phyloP scores from a whole-genome alignment of 2,329 filamentous ascomycete genomes.

The Phyllosticta ampelicida region DNA sequence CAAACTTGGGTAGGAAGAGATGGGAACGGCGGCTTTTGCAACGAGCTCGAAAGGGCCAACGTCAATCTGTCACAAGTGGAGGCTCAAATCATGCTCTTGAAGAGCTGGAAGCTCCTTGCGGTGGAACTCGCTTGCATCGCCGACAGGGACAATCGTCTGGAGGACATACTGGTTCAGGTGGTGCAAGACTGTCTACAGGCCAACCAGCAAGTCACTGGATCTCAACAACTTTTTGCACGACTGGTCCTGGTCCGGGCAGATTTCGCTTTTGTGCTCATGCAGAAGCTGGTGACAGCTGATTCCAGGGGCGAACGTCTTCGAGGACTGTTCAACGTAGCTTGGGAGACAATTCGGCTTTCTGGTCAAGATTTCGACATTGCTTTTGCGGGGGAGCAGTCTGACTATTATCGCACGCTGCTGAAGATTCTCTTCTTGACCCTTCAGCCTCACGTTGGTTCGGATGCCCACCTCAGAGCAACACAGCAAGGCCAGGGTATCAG shows the following conservation, averaged over 20 bases:
- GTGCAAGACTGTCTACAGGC: conserved; percentile 67
- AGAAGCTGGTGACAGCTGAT: conserved; percentile 56
- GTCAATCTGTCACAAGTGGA: conserved; percentile 85
- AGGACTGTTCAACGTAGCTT: conserved; percentile 45
- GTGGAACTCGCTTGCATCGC: conserved; percentile 67
- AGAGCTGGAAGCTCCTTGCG: conserved; percentile 80
- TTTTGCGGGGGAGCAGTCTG: conserved; percentile 44
- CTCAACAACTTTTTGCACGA: conserved; percentile 71
- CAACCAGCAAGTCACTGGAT: conserved; percentile 61
- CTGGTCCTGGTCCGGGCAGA: conserved; percentile 68
- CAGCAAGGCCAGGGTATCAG: conserved; percentile 12
- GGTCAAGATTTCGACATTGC: conserved; percentile 50
- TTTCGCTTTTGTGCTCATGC: conserved; percentile 70
- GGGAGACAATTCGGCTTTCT: conserved; percentile 47
- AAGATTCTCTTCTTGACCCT: conserved; percentile 77
- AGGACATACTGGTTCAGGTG: conserved; percentile 62
- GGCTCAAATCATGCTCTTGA: conserved; percentile 75
- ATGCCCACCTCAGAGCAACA: not conserved
- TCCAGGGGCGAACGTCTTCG: conserved; percentile 42
- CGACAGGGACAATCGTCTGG: conserved; percentile 44
- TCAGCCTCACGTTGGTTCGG: conserved; percentile 44
- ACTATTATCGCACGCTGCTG: conserved; percentile 74
- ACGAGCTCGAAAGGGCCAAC: conserved; percentile 80
- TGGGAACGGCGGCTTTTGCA: conserved; percentile 57
- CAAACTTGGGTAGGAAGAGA: conserved; percentile 56